A percentile compares a stretch with the other conserved stretches of the same genome.
These are phyloP conservation scores for Brassica carinata DNA, from an alignment of 345 rosid genomes.

Conservation along the genomic window DNA sequence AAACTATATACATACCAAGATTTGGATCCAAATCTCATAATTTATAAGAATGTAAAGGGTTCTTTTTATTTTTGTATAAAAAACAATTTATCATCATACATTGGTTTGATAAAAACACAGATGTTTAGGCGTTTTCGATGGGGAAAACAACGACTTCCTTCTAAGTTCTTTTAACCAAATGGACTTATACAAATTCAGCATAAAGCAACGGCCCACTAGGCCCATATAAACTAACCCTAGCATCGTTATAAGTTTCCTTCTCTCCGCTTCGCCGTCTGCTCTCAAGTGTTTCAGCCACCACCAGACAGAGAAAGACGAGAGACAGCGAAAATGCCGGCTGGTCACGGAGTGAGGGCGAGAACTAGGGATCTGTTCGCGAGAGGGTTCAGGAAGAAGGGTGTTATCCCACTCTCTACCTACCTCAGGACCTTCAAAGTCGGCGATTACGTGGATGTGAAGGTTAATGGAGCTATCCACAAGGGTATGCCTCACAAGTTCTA, in stretches of 20 bases:
- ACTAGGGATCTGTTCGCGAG: conserved; percentile 69
- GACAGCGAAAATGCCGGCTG: conserved; percentile 53
- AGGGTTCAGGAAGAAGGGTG: conserved; percentile 77
- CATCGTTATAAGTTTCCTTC: not conserved
- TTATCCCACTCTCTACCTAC: conserved; percentile 65
- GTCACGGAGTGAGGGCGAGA: conserved; percentile 62
- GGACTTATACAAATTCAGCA: not conserved
- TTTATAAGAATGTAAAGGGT: not conserved
- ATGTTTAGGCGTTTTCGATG: not conserved
- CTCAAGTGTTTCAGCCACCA: conserved; percentile 3
- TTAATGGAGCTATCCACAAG: conserved; percentile 79
- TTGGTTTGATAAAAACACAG: not conserved
- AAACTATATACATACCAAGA: not conserved
- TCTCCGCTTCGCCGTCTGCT: not conserved
- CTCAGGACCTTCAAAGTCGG: conserved; percentile 69
- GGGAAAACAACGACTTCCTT: not conserved
- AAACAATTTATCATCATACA: too few relatives aligned
- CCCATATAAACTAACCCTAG: conserved; percentile 24
- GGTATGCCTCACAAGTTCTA: conserved; percentile 91
- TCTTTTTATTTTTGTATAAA: not conserved
- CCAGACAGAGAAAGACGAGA: not conserved
- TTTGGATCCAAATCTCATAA: not conserved
- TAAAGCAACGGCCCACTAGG: not conserved
- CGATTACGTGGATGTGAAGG: conserved; percentile 69
- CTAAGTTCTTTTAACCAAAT: not conserved